Conservation (phyloP, 148 eudicot genomes). For the Rheum nobile region DNA sequence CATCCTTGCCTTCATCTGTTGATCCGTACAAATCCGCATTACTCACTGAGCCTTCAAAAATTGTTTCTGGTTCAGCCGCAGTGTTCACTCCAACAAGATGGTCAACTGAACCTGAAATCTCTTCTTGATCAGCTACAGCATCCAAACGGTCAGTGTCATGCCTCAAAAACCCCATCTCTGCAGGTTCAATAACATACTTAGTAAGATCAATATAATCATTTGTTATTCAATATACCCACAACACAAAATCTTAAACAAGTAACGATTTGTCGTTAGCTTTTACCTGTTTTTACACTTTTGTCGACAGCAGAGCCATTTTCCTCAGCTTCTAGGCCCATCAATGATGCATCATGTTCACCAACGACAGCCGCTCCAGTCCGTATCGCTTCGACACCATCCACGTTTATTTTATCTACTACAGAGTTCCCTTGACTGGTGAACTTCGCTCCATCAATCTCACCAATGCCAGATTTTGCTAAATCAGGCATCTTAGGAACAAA, state of each 20-base stretch:
- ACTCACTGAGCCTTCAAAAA: neutral
- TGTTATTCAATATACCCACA: neutral
- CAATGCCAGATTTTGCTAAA: slow-evolving; percentile 8
- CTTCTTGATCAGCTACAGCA: neutral
- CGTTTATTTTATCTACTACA: slow-evolving; percentile 29
- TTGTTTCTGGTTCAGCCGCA: neutral
- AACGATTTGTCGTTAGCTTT: no score
- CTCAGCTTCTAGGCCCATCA: neutral
- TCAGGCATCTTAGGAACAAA: slow-evolving; percentile 9
- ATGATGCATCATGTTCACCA: slow-evolving; percentile 11
- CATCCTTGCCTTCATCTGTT: slow-evolving; percentile 9
- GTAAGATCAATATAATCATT: neutral
- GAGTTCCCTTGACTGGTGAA: slow-evolving; percentile 27
- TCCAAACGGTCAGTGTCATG: neutral
- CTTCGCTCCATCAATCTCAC: slow-evolving; percentile 18
- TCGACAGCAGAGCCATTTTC: neutral
- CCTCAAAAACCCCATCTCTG: neutral
- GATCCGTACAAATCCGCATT: slow-evolving; percentile 9
- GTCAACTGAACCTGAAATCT: no score
- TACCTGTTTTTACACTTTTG: neutral
- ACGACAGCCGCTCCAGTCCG: slow-evolving; percentile 32
- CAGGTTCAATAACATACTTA: neutral
- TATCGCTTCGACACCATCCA: slow-evolving; percentile 23
- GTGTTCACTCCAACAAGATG: no score
- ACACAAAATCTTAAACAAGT: neutral